Evolutionary conservation across 1,284 basidiomycete genomes (phyloP).

Genomic region (Irpex sp.): DNA sequence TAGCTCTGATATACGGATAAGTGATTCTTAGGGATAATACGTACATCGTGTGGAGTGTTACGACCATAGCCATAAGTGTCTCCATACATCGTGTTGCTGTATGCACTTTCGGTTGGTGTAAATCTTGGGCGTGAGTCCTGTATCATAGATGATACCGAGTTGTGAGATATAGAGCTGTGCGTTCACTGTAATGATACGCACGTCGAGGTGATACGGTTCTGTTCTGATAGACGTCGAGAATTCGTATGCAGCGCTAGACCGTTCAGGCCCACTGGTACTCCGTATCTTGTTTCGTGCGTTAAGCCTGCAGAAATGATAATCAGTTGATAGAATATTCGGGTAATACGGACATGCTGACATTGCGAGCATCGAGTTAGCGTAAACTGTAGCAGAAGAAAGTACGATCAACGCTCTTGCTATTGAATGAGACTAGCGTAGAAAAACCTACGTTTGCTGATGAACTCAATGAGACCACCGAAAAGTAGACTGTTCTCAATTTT

Average conservation of each 20-base stretch:
- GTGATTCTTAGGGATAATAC: no score
- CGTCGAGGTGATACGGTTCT: not conserved
- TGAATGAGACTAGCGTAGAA: not conserved
- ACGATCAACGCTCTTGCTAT: not conserved
- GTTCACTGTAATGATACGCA: not conserved
- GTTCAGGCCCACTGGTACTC: no score
- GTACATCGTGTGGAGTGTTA: not conserved
- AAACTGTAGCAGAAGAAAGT: not conserved
- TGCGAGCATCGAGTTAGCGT: conserved; percentile 9
- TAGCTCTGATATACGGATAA: no score
- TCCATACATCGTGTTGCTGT: not conserved
- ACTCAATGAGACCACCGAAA: conserved; percentile 7
- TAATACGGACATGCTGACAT: not conserved
- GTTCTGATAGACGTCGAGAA: not conserved
- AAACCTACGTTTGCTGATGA: conserved; percentile 9
- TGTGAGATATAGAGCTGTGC: not conserved
- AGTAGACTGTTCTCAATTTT: not conserved
- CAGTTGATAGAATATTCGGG: not conserved
- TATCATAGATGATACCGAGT: not conserved
- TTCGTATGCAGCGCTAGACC: not conserved
- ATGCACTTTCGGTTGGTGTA: not conserved
- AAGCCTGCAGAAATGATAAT: not conserved
- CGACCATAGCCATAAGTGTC: not conserved
- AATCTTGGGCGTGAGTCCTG: not conserved
- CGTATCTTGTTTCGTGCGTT: not conserved